These are phyloP conservation scores for Tolypocladium tundrense DNA, from an alignment of 2,329 filamentous ascomycete species.

Conservation along the genomic window DNA sequence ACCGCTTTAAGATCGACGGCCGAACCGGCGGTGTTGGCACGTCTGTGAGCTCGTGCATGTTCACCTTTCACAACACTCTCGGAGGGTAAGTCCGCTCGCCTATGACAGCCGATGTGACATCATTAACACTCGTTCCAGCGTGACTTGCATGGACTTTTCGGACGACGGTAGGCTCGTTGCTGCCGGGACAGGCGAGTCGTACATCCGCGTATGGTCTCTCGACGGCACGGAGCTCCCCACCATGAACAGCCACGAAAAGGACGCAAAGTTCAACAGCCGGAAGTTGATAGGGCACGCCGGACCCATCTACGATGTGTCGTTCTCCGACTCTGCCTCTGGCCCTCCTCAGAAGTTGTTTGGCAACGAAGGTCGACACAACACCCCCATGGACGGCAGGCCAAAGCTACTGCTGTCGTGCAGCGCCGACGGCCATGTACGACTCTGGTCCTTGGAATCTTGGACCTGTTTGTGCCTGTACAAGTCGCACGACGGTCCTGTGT, in stretches of 20 bases:
- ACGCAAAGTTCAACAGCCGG: conserved; percentile 51
- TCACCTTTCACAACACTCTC: conserved; percentile 94
- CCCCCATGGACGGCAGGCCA: conserved; percentile 42
- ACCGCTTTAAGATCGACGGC: conserved; percentile 80
- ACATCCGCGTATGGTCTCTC: conserved; percentile 88
- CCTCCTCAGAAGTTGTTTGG: conserved; percentile 38
- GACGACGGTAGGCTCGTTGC: conserved; percentile 82
- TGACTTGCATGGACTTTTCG: conserved; percentile 93
- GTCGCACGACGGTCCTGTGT: conserved; percentile 81
- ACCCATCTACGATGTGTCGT: conserved; percentile 80
- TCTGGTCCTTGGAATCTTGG: conserved; percentile 91
- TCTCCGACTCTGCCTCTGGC: conserved; percentile 61
- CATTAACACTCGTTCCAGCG: conserved; percentile 32
- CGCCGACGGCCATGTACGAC: conserved; percentile 74
- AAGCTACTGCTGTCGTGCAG: conserved; percentile 81
- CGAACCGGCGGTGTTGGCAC: conserved; percentile 75
- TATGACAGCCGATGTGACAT: not conserved
- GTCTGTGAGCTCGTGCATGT: conserved; percentile 86
- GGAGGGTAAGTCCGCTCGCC: conserved; percentile 55
- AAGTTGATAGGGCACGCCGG: conserved; percentile 83
- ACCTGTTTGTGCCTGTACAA: conserved; percentile 91
- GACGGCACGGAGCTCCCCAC: conserved; percentile 74
- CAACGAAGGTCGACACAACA: conserved; percentile 30
- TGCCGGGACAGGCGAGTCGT: conserved; percentile 84
- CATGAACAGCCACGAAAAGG: conserved; percentile 47